These are phyloP conservation scores for Fusarium euwallaceae DNA, from an alignment of 2,329 filamentous ascomycete genomes.

Conservation along the genomic window DNA sequence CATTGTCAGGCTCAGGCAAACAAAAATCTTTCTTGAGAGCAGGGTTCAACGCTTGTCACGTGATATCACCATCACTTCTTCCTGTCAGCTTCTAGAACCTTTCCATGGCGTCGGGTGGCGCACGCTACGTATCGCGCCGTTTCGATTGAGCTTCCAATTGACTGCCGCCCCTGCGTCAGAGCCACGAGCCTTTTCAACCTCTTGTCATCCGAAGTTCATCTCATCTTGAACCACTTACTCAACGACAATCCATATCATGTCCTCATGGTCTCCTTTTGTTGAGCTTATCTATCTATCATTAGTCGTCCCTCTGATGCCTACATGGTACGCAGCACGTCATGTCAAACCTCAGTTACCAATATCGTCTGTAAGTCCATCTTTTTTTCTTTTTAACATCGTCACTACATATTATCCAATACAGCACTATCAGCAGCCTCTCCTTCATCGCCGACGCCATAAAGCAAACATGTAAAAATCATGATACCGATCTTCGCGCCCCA, in stretches of 20 bases:
- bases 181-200: neutral
- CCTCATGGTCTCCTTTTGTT: neutral
- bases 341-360: neutral
- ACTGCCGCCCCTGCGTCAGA: neutral
- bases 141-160: neutral
- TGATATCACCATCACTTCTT: slow-evolving; percentile 11
- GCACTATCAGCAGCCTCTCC: neutral
- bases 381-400: neutral
- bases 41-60: slow-evolving; percentile 11
- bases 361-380: neutral
- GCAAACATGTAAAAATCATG: slow-evolving; percentile 8
- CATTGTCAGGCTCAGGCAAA: slow-evolving; percentile 11
- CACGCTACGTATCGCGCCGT: slow-evolving; percentile 3
- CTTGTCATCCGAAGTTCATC: neutral
- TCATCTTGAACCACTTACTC: neutral
- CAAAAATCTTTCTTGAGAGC: neutral
- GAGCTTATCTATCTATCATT: neutral
- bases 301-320: neutral
- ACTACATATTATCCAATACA: neutral
- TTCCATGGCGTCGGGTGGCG: slow-evolving; percentile 19
- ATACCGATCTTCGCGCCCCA: slow-evolving; percentile 30
- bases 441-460: slow-evolving; percentile 4
- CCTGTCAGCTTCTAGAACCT: slow-evolving; percentile 26
- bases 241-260: neutral
- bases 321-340: neutral